phyloP scores from a whole-genome alignment of 805 yeast genomes.

The Brettanomyces bruxellensis region DNA sequence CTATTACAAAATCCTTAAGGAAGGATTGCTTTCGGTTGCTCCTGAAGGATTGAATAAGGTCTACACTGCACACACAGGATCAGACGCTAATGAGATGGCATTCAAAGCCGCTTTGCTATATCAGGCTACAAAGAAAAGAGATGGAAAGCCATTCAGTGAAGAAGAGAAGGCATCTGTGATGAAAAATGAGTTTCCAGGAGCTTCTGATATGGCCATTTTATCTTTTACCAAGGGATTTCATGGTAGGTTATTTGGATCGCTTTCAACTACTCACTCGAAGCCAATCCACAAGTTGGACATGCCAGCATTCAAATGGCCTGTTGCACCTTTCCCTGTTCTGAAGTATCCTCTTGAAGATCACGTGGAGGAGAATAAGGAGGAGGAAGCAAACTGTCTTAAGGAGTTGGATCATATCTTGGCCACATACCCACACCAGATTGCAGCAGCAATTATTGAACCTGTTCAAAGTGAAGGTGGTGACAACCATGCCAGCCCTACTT shows the following conservation, averaged over 20 bases:
- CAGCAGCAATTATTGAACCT: conserved; percentile 49
- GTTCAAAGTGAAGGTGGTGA: conserved; percentile 75
- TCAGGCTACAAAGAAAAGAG: conserved; percentile 42
- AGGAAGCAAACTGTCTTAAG: conserved; percentile 39
- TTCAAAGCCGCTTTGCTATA: conserved; percentile 65
- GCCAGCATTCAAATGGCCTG: conserved; percentile 55
- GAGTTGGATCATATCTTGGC: conserved; percentile 33
- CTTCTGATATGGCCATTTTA: conserved; percentile 42
- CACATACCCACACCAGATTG: conserved; percentile 34
- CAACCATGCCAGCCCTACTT: conserved; percentile 55
- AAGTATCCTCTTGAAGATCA: conserved; percentile 73
- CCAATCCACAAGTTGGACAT: conserved; percentile 50
- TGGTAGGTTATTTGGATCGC: conserved; percentile 47
- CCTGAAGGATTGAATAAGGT: conserved; percentile 52
- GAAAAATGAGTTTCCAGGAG: conserved; percentile 44
- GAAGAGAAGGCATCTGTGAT: conserved; percentile 40
- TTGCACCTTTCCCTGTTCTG: conserved; percentile 64
- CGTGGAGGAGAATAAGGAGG: conserved; percentile 40
- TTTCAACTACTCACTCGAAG: conserved; percentile 47
- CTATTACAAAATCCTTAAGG: conserved; percentile 37
- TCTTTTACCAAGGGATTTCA: conserved; percentile 50
- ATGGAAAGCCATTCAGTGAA: conserved; percentile 31
- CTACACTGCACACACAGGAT: conserved; percentile 61
- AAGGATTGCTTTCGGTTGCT: conserved; percentile 48
- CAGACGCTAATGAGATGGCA: conserved; percentile 65